These are phyloP conservation scores for Nissolia schottii DNA, from an alignment of 306 rosid species.

Conservation along the genomic window DNA sequence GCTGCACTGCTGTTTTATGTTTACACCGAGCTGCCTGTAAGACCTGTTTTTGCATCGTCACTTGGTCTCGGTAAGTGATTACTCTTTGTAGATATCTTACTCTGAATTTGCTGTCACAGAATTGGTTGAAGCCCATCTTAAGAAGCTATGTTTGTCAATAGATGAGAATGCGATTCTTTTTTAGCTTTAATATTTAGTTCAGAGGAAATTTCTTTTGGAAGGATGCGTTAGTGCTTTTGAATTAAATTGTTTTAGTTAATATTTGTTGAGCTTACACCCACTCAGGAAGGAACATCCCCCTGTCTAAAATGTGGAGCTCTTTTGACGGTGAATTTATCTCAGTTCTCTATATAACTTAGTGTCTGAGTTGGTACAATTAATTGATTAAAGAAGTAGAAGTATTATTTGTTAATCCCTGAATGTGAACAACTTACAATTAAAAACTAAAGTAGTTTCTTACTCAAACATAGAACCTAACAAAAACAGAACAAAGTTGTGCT, in stretches of 20 bases:
- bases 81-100: not conserved
- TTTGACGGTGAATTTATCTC: not conserved
- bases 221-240: not conserved
- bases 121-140: not conserved
- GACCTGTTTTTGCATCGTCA: constrained; percentile 83
- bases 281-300: not conserved
- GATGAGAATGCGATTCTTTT: not conserved
- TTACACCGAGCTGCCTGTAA: constrained; percentile 63
- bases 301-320: not conserved
- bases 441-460: not conserved
- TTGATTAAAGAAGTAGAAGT: not conserved
- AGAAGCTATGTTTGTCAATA: not conserved
- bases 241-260: not conserved
- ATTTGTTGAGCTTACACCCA: not conserved
- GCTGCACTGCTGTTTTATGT: constrained; percentile 60
- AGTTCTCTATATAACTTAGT: no score
- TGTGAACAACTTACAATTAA: not conserved
- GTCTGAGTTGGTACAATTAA: not conserved
- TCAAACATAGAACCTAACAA: not conserved
- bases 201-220: not conserved
- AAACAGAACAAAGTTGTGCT: not conserved
- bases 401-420: not conserved
- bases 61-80: constrained; percentile 80
- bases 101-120: not conserved
- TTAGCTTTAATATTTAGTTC: not conserved